A percentile compares a stretch with the other conserved stretches of the same genome.
These are phyloP conservation scores for Chalara sp. DNA, from an alignment of 2,329 filamentous ascomycete species.

Conservation along the genomic window DNA sequence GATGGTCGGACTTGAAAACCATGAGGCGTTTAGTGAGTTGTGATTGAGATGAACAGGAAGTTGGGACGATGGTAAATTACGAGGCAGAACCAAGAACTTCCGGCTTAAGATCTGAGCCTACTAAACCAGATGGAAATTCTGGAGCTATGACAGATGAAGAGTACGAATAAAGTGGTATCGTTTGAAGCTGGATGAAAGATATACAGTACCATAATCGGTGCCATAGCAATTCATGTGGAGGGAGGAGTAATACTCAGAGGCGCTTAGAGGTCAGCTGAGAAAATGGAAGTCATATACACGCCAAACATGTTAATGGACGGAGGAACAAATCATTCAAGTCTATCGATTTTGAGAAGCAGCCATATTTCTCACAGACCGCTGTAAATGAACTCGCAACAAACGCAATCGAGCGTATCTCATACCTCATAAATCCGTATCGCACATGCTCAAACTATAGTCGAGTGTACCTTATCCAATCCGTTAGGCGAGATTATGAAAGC, in stretches of 20 bases:
- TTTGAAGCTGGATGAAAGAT: too few relatives aligned
- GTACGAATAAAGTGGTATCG: too few relatives aligned
- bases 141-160: too few relatives aligned
- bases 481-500: too few relatives aligned
- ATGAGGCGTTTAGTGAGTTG: too few relatives aligned
- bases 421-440: neutral
- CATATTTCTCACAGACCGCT: neutral
- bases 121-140: too few relatives aligned
- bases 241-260: neutral
- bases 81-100: too few relatives aligned
- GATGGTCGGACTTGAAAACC: constrained; percentile 1
- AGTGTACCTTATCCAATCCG: too few relatives aligned
- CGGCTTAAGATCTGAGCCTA: too few relatives aligned
- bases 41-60: too few relatives aligned
- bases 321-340: neutral
- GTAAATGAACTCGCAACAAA: neutral
- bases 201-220: too few relatives aligned
- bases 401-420: constrained; percentile 6
- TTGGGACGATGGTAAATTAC: too few relatives aligned
- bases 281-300: neutral
- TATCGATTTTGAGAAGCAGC: neutral
- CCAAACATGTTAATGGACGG: neutral
- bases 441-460: neutral
- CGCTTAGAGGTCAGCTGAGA: neutral
- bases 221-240: neutral